phyloP scores from a whole-genome alignment of 768 basidiomycete genomes.

The Boletus reticuloceps region DNA sequence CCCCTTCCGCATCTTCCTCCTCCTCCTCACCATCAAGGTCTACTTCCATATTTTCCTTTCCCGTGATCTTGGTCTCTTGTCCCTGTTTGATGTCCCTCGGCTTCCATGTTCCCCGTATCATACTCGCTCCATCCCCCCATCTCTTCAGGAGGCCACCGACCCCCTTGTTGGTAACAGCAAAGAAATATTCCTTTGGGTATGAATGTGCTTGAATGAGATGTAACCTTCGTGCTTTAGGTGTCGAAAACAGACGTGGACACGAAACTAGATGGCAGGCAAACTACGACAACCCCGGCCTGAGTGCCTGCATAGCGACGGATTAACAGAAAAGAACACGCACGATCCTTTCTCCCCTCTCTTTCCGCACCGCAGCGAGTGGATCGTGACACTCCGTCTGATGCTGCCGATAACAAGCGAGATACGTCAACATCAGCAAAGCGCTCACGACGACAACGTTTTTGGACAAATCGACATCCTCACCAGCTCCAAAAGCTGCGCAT shows the following conservation, averaged over 20 bases:
- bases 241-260: conserved; percentile 59
- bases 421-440: not conserved
- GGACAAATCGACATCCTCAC: conserved; percentile 44
- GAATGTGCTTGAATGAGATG: conserved; percentile 82
- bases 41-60: conserved; percentile 22
- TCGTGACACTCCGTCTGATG: conserved; percentile 89
- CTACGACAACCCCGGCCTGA: conserved; percentile 33
- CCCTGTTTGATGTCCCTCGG: conserved; percentile 32
- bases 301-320: not conserved
- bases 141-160: conserved; percentile 73
- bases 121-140: conserved; percentile 84
- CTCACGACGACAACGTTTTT: conserved; percentile 1
- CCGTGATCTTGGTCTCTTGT: conserved; percentile 8
- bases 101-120: conserved; percentile 75
- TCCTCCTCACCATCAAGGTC: conserved; percentile 20
- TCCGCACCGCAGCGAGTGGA: conserved; percentile 71
- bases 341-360: conserved; percentile 82
- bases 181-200: conserved; percentile 89
- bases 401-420: conserved; percentile 32
- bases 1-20: conserved; percentile 3
- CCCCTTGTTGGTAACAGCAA: conserved; percentile 88
- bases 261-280: conserved; percentile 75
- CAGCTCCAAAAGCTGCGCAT: conserved; percentile 71
- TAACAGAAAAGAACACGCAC: conserved; percentile 38
- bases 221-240: conserved; percentile 72